A percentile compares a stretch with the other conserved stretches of the same genome.
Conservation (phyloP, 2,329 filamentous ascomycete species). For the Corynespora cassiicola region DNA sequence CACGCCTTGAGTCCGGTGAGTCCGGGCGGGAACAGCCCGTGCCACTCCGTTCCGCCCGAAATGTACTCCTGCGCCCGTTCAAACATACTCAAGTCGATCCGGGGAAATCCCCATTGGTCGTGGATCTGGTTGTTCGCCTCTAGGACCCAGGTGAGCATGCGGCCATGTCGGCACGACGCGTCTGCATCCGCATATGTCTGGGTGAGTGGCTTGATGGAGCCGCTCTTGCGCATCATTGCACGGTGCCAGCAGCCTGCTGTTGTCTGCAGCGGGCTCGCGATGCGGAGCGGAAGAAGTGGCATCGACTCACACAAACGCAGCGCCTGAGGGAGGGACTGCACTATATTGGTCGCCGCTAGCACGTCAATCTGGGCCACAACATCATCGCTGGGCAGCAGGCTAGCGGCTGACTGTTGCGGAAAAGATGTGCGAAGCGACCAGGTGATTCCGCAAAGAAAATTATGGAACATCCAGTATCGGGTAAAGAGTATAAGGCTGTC, state of each 20-base stretch:
- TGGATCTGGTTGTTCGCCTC: neutral
- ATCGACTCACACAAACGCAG: neutral
- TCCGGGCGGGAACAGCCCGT: slow-evolving; percentile 1
- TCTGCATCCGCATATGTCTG: slow-evolving; percentile 1
- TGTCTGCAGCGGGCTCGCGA: slow-evolving; percentile 1
- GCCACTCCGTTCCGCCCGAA: slow-evolving; percentile 1
- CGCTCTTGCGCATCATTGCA: neutral
- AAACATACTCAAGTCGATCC: neutral
- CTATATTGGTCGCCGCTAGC: slow-evolving; percentile 5
- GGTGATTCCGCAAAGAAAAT: slow-evolving; percentile 6
- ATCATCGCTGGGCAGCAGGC: slow-evolving; percentile 2
- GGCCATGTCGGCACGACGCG: slow-evolving; percentile 1
- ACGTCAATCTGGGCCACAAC: slow-evolving; percentile 3
- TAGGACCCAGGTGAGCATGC: slow-evolving; percentile 2
- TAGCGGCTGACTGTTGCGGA: slow-evolving; percentile 1
- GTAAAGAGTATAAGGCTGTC: slow-evolving; percentile 3
- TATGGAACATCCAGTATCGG: slow-evolving; percentile 7
- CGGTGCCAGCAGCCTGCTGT: slow-evolving; percentile 1
- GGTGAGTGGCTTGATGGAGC: neutral
- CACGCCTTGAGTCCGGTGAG: too few relatives aligned
- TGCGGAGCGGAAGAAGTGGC: slow-evolving; percentile 4
- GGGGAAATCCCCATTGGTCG: slow-evolving; percentile 2
- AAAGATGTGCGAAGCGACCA: slow-evolving; percentile 5
- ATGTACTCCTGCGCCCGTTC: slow-evolving; percentile 3
- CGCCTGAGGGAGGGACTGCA: slow-evolving; percentile 5